A percentile compares a stretch with the other conserved stretches of the same genome.
Evolutionary conservation across 257 asterid genomes (phyloP).

Genomic region (Solanum chiquidenum): DNA sequence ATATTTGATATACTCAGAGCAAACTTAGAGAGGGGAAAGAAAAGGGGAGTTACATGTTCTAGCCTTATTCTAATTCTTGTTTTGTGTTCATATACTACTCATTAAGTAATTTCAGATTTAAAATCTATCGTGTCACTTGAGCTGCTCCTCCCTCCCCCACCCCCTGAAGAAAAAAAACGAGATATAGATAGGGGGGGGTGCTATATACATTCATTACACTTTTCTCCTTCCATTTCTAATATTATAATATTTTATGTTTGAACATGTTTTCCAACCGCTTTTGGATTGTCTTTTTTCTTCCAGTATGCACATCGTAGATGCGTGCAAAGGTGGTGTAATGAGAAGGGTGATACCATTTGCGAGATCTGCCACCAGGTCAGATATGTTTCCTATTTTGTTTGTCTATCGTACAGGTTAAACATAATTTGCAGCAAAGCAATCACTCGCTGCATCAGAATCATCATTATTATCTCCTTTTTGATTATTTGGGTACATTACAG

Average conservation of each 20-base stretch:
- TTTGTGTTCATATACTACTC: not conserved
- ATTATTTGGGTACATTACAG: not conserved
- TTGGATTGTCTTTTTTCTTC: slow-evolving; percentile 1
- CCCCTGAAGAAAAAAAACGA: not conserved
- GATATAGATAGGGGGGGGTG: not conserved
- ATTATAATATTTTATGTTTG: not conserved
- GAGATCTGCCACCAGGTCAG: slow-evolving; percentile 96
- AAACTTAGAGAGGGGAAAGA: not conserved
- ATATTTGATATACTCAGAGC: not conserved
- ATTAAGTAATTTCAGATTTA: not conserved
- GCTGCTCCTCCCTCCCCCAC: not conserved
- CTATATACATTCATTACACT: not conserved
- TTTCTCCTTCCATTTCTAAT: not conserved
- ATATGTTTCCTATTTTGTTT: not conserved
- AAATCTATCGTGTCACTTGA: not conserved
- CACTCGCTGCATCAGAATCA: not conserved
- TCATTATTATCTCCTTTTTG: not conserved
- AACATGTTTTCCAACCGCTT: not conserved
- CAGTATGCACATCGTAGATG: slow-evolving; percentile 98
- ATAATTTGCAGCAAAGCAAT: not conserved
- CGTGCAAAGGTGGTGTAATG: slow-evolving; percentile 94
- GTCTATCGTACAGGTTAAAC: not conserved
- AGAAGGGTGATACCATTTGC: slow-evolving; percentile 91
- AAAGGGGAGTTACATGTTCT: not conserved
- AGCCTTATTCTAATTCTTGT: not conserved